Base-by-base conservation (phyloP, 345 rosid genomes). In the Microcos paniculata region DNA sequence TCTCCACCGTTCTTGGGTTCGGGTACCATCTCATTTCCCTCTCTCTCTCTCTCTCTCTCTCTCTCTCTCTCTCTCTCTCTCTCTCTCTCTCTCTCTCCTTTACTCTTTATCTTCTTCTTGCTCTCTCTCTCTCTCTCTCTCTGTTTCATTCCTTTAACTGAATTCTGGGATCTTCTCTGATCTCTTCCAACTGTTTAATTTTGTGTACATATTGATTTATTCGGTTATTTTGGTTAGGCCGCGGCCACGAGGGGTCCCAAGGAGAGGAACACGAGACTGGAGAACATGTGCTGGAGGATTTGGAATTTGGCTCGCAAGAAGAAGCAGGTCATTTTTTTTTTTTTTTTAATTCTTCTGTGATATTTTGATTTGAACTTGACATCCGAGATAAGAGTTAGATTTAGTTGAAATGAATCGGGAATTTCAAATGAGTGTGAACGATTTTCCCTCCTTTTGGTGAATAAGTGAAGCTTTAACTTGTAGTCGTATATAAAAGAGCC, bases 261-360 rank as follows among this genome's bases (percentile, higher is more conserved):
- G 78, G 97, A 92, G 81, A 87, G 95, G 78, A 92, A 92, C 72
- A 92, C 92, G 10, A 89, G 95, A 76, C 78, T 92, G 89, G 97
- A 92, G 90, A 92, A 92, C 74, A 80, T 92, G 84, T 89, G 95
- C 68, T 92, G 97, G 97, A 87, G 95, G 89, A 92, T 92, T 78
- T 92, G 93, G 97, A 90, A 92, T 86, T 49, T 89, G 83, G 97
- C 97, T 85, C 93, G 93, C 62, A 85, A 88, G 80, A 92, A 92
- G 93, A 92, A 92, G 73, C 90, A 88, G 95, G 90, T 92, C 8
- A 3, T 53, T 38, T n/a, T 69, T 49, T 19, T 28, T 4, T 24
- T 13, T 61, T 75, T 62, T 4, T 7, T 19, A 13, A 55, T 10
- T 28, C 24, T 26, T 46, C 10, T 52, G 57, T 9, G 57, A 19